Base-by-base conservation (phyloP, 2,329 filamentous ascomycete genomes). In the Epichloe glyceriae region DNA sequence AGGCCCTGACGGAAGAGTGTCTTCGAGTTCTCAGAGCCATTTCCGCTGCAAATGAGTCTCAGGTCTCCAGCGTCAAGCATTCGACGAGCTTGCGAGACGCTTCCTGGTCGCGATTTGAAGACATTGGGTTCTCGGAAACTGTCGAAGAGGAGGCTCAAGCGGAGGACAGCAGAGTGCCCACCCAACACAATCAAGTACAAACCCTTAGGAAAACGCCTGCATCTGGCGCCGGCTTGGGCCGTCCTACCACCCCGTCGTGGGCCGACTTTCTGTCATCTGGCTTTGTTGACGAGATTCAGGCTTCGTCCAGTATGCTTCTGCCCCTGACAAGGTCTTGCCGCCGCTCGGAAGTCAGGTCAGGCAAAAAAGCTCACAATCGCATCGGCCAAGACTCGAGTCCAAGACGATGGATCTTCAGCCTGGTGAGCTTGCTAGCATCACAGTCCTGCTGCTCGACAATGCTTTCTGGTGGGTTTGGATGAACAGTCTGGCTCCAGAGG, bases 401-500 rank as follows among this genome's bases (percentile, higher is more conserved):
- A 81, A 86, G 50, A n/a, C 52, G 4, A 69, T 69, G 22, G 73
- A 80, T 40, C 73, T 96, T 0, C 89, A 96, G 56, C 93, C 91
- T 0, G 93, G 89, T 48, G 93, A 98, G 73, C 76, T 98, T 52
- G 93, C 93, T 33, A 97, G 89, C 63, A 95, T 98, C 62, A 86
- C 80, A 22, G 78, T 78, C 38, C 79, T 97, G 52, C 84, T 93
- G 55, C 74, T 98, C 5, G 93, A 98, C 60, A 91, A 97, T 64
- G 85, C 89, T 1, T 98, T 98, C 67, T 98, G 93, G 93, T 97
- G 93, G 91, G 93, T 97, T 4, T 98, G 93, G 93, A 97, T 98
- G 76, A 94, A 82, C 59, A 97, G 91, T 73, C 72, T 98, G 61
- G 89, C 91, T 1, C 86, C 83, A 0, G 93, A 98, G 61, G 93